Evolutionary conservation across 139 green algal species (phyloP), one percentile per base, ranked within the genome.

Genomic region (Chlamydomonas eustigma): DNA sequence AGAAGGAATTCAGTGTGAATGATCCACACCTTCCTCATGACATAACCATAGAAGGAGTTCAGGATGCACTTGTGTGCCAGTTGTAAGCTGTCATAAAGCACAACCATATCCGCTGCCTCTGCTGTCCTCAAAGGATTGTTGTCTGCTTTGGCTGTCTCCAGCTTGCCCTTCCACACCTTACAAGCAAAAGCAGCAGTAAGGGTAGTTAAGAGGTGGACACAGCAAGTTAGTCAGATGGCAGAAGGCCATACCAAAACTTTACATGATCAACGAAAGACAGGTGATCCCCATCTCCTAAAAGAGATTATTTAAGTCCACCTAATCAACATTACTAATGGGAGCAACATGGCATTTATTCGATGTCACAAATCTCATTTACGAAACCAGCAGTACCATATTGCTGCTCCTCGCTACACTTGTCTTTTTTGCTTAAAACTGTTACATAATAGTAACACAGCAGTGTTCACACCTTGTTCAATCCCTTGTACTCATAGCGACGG

Each of bases 11-110:
- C 76, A 99, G 90, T 85, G 98, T 99, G 91, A 95, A 99, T n/a
- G n/a, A n/a, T 85, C 25, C 92, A 93, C 6, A 95, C 95, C 80
- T 93, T 94, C 71, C 92, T 88, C 92, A 97, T 97, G 64, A 97
- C 92, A 78, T 97, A 97, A 73, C 92, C 78, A 38, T 81, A 82
- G 34, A 82, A 81, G 24, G 65, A 97, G 88, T 99, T 99, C 76
- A 99, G 90, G 86, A 99, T 99, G 91, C 95, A 99, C 90, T 99
- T 99, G 91, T 99, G 95, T 30, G 95, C 95, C 78, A 99, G 93
- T 89, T 99, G 95, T 81, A 97, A 86, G 3, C 75, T 89, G 81
- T 97, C 93, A 78, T 96, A 97, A 81, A 97, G 88, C 74, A 97
- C 90, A 31, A 50, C 37, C 76, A 81, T 81, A 70, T 81, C 76